These are phyloP conservation scores for Xylariaceae sp. DNA, from an alignment of 2,329 filamentous ascomycete genomes.

Conservation along the genomic window DNA sequence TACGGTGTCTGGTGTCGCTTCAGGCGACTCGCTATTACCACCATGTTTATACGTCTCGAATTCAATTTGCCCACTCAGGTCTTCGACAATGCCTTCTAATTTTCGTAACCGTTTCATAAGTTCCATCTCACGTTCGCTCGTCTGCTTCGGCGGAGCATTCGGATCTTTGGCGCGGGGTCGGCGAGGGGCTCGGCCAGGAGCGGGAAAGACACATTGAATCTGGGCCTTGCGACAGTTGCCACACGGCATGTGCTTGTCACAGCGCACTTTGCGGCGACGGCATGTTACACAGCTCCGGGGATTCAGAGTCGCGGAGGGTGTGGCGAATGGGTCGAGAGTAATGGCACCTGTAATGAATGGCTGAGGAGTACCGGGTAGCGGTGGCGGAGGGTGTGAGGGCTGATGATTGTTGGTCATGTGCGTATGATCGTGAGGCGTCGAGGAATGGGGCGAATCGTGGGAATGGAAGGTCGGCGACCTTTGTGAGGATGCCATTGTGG, in stretches of 20 bases:
- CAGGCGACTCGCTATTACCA: conserved; percentile 49
- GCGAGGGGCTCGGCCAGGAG: conserved; percentile 74
- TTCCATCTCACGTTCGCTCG: conserved; percentile 70
- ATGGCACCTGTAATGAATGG: conserved; percentile 39
- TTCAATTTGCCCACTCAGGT: conserved; percentile 69
- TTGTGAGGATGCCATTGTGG: conserved; percentile 21
- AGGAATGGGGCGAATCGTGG: conserved; percentile 16
- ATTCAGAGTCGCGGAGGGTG: conserved; percentile 41
- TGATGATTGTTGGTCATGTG: neutral
- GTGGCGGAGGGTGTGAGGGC: conserved; percentile 1
- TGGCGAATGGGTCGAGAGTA: conserved; percentile 41
- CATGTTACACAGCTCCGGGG: conserved; percentile 58
- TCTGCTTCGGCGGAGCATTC: conserved; percentile 65
- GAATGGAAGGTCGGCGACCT: conserved; percentile 10
- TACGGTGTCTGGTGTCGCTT: conserved; percentile 39
- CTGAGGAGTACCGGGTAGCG: conserved; percentile 8
- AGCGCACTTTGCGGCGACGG: conserved; percentile 69
- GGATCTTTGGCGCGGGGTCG: conserved; percentile 70
- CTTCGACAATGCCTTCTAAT: conserved; percentile 77
- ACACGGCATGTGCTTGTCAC: conserved; percentile 79
- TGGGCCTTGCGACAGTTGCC: conserved; percentile 75
- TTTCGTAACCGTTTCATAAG: conserved; percentile 75
- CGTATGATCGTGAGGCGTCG: conserved; percentile 10
- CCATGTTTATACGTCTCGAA: conserved; percentile 54
- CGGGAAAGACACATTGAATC: conserved; percentile 76